A percentile compares a stretch with the other conserved stretches of the same genome.
Conservation (phyloP, 2,329 filamentous ascomycete genomes). For the Beauveria bassiana region DNA sequence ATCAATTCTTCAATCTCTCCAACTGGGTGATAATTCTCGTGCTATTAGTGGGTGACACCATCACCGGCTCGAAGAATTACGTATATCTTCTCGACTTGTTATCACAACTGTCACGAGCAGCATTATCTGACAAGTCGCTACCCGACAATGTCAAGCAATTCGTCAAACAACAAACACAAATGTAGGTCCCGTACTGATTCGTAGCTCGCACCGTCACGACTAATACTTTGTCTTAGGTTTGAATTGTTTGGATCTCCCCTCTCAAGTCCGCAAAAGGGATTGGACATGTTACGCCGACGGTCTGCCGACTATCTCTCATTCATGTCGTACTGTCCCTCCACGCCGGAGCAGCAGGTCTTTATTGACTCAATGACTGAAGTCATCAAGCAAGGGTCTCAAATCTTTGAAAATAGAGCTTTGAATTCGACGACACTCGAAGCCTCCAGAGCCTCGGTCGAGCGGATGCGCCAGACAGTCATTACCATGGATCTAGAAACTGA, state of each 20-base stretch:
- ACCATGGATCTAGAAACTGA: slow-evolving; percentile 20
- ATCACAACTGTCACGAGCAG: slow-evolving; percentile 20
- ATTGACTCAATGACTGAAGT: slow-evolving; percentile 17
- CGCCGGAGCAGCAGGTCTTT: slow-evolving; percentile 14
- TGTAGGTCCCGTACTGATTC: slow-evolving; percentile 15
- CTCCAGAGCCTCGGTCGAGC: slow-evolving; percentile 23
- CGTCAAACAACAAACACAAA: slow-evolving; percentile 24
- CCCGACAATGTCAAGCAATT: slow-evolving; percentile 18
- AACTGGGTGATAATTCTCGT: slow-evolving; percentile 31
- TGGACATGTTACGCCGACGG: slow-evolving; percentile 16
- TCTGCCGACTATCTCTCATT: slow-evolving; percentile 22
- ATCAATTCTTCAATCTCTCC: slow-evolving; percentile 27
- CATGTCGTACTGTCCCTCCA: slow-evolving; percentile 16
- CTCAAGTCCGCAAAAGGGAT: slow-evolving; percentile 21
- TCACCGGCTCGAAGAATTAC: slow-evolving; percentile 32
- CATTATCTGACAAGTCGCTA: slow-evolving; percentile 16
- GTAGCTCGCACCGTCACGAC: not conserved
- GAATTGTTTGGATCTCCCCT: slow-evolving; percentile 23
- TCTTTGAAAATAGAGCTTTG: slow-evolving; percentile 20
- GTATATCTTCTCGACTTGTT: slow-evolving; percentile 29
- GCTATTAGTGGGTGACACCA: slow-evolving; percentile 32
- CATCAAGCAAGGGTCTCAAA: slow-evolving; percentile 20
- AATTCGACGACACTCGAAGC: slow-evolving; percentile 11
- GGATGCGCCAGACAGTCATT: slow-evolving; percentile 23
- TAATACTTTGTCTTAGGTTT: slow-evolving; percentile 17